phyloP scores from a whole-genome alignment of 495 filamentous ascomycete genomes.

The Annulohypoxylon nitens region DNA sequence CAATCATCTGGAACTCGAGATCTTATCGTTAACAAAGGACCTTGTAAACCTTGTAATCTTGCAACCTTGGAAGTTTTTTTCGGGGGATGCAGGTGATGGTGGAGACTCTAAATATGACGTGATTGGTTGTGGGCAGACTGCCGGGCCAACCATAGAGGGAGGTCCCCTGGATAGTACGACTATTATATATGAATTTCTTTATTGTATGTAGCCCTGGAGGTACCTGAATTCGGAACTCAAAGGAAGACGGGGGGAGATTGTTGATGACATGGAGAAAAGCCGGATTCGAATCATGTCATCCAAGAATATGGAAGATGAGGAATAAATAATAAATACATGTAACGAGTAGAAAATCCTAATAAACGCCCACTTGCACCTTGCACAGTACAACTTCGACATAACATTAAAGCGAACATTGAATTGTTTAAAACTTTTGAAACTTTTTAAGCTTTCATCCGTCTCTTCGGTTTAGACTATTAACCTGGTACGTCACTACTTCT shows the following conservation, averaged over 20 bases:
- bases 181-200: slow-evolving; percentile 4
- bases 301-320: not conserved
- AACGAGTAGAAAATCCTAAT: slow-evolving; percentile 1
- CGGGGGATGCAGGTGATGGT: slow-evolving; percentile 12
- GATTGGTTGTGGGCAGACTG: slow-evolving; percentile 37
- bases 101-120: slow-evolving; percentile 6
- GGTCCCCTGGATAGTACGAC: slow-evolving; percentile 1
- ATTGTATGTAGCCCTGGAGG: not conserved
- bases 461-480: not conserved
- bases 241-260: not conserved
- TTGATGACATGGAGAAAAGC: slow-evolving; percentile 16
- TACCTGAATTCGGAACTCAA: slow-evolving; percentile 20
- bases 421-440: not conserved
- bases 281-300: slow-evolving; percentile 18
- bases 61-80: not conserved
- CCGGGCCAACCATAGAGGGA: slow-evolving; percentile 37
- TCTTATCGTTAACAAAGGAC: slow-evolving; percentile 23
- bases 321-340: slow-evolving; percentile 3
- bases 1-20: slow-evolving; percentile 32
- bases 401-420: not conserved
- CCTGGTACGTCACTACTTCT: slow-evolving; percentile 36
- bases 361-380: not conserved
- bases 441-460: not conserved
- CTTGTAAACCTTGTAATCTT: not conserved
- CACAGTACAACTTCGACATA: not conserved